Conservation (phyloP, 2,329 filamentous ascomycete species). For the Pseudonectria buxi region DNA sequence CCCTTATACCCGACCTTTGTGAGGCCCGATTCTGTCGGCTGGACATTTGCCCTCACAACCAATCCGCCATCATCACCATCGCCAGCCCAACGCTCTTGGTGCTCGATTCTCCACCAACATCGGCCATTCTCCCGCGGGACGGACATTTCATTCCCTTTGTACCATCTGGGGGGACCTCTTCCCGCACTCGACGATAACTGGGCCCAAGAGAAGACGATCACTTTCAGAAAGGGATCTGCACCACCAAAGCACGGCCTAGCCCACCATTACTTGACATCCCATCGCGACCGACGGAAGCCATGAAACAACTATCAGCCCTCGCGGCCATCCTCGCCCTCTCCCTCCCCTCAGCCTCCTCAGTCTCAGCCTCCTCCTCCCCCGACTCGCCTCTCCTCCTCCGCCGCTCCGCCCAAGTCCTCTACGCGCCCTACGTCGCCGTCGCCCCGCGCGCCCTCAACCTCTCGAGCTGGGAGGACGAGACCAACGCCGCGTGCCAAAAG, state of each 20-base stretch:
- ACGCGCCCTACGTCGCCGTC: constrained; percentile 21
- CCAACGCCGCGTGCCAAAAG: constrained; percentile 50
- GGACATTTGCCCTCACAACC: too few relatives aligned
- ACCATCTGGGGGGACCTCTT: background rate
- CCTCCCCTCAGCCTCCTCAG: constrained; percentile 12
- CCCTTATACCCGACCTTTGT: constrained; percentile 1
- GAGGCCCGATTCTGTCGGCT: constrained; percentile 1
- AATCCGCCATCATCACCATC: too few relatives aligned
- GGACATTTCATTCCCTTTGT: background rate
- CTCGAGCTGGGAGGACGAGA: constrained; percentile 49
- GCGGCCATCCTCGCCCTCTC: constrained; percentile 13
- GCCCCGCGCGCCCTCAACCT: constrained; percentile 39
- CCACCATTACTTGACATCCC: too few relatives aligned
- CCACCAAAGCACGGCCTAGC: too few relatives aligned
- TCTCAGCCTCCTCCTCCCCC: constrained; percentile 14
- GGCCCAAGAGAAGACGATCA: too few relatives aligned
- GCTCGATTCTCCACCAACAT: too few relatives aligned
- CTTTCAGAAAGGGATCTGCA: too few relatives aligned
- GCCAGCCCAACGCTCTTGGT: too few relatives aligned
- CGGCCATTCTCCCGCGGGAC: constrained; percentile 3
- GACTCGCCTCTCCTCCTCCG: constrained; percentile 14
- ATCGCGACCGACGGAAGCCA: too few relatives aligned
- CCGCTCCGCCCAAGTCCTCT: constrained; percentile 24
- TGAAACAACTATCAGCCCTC: constrained; percentile 2
- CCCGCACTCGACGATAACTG: background rate